Percentiles rank a stretch among this genome's conserved stretches.
Evolutionary conservation across 495 filamentous ascomycete genomes (phyloP).

Genomic region (Neurospora sp.): DNA sequence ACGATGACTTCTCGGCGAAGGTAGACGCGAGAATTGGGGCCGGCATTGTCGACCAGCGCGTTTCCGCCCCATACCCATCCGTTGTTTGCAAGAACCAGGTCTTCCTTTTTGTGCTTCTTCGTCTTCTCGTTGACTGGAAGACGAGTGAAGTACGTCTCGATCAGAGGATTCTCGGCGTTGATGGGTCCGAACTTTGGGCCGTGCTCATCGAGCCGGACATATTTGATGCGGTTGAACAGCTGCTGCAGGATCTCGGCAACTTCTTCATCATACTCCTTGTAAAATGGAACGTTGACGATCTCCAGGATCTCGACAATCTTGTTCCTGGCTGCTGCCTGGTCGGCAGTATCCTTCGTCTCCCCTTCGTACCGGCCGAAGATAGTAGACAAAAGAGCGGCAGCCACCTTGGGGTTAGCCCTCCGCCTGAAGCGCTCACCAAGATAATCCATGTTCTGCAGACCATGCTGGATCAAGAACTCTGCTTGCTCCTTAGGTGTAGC

Average conservation of each 20-base stretch:
- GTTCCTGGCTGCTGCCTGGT: conserved; percentile 38
- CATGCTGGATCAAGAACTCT: conserved; percentile 43
- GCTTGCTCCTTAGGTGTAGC: conserved; percentile 37
- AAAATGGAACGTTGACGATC: conserved; percentile 77
- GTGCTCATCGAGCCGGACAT: conserved; percentile 79
- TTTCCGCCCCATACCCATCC: conserved; percentile 99
- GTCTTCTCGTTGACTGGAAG: conserved; percentile 74
- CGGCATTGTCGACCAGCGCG: conserved; percentile 87
- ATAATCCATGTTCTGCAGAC: conserved; percentile 55
- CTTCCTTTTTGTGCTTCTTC: conserved; percentile 61
- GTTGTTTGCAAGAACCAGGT: conserved; percentile 84
- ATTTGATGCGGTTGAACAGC: conserved; percentile 87
- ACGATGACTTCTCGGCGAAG: conserved; percentile 91
- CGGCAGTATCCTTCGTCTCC: conserved; percentile 29
- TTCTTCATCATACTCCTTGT: conserved; percentile 83
- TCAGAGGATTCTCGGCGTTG: conserved; percentile 64
- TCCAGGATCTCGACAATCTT: conserved; percentile 57
- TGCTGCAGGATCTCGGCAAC: conserved; percentile 76
- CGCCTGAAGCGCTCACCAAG: conserved; percentile 73
- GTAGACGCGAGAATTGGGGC: conserved; percentile 79
- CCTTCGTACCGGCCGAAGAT: conserved; percentile 59
- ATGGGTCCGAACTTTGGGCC: conserved; percentile 83
- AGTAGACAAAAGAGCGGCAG: conserved; percentile 57
- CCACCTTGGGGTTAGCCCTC: conserved; percentile 52
- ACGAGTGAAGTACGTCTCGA: conserved; percentile 93